These are phyloP conservation scores for Tetracentron sinense DNA, from an alignment of 164 flowering plant species.

Conservation along the genomic window DNA sequence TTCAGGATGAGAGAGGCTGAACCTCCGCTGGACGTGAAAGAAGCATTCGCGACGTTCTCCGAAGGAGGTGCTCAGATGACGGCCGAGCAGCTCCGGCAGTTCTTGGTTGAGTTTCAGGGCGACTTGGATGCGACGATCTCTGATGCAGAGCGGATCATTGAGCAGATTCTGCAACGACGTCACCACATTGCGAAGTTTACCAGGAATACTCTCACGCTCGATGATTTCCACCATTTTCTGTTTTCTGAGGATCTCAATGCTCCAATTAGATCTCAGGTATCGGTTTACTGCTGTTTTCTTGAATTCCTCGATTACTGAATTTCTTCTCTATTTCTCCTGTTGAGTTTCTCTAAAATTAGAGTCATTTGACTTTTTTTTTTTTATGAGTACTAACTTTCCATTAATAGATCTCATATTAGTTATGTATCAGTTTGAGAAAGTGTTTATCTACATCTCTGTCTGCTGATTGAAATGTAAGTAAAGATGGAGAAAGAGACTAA, in stretches of 20 bases:
- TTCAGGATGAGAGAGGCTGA: slow-evolving; percentile 54
- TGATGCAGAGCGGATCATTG: slow-evolving; percentile 44
- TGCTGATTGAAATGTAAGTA: too few species aligned
- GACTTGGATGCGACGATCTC: slow-evolving; percentile 27
- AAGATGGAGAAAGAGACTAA: too few species aligned
- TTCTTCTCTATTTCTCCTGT: neutral
- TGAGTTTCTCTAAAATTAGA: too few species aligned
- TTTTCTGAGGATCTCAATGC: slow-evolving; percentile 66
- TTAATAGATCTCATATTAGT: too few species aligned
- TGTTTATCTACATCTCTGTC: too few species aligned
- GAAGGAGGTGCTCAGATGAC: slow-evolving; percentile 41
- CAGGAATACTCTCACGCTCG: slow-evolving; percentile 35
- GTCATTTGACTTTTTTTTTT: too few species aligned
- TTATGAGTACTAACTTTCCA: too few species aligned
- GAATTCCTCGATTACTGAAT: neutral
- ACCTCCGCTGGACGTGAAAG: slow-evolving; percentile 64
- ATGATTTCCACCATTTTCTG: slow-evolving; percentile 65
- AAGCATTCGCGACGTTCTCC: slow-evolving; percentile 39
- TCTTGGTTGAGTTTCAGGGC: slow-evolving; percentile 62
- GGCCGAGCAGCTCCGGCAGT: slow-evolving; percentile 54
- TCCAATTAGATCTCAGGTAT: slow-evolving; percentile 53
- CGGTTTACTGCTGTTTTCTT: neutral
- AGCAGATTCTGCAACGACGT: slow-evolving; percentile 30
- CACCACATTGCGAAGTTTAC: slow-evolving; percentile 27
- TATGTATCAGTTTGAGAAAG: too few species aligned